Percentiles rank a stretch among this genome's conserved stretches.
These are phyloP conservation scores for Dunaliella primolecta DNA, from an alignment of 139 green algal genomes.

Conservation along the genomic window DNA sequence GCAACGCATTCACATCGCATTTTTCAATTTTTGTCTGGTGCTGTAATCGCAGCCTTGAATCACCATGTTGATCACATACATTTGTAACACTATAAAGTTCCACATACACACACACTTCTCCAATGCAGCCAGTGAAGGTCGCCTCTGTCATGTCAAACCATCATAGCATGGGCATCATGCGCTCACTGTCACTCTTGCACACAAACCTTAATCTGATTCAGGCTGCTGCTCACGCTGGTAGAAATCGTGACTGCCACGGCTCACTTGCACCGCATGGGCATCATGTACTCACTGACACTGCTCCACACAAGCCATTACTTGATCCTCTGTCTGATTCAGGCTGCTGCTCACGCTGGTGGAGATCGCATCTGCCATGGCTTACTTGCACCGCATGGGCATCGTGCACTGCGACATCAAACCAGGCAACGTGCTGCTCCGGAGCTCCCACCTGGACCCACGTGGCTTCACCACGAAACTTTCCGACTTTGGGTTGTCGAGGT, in stretches of 20 bases:
- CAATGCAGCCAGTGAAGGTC: no score
- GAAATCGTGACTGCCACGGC: not conserved
- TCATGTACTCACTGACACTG: not conserved
- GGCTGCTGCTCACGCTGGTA: not conserved
- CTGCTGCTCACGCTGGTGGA: constrained; percentile 63
- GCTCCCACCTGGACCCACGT: constrained; percentile 44
- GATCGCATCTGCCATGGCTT: constrained; percentile 49
- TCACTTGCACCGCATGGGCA: not conserved
- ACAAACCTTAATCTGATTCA: not conserved
- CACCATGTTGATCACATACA: no score
- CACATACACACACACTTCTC: no score
- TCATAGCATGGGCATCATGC: not conserved
- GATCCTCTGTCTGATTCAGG: not conserved
- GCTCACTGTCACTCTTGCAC: not conserved
- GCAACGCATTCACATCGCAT: no score
- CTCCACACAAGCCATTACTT: not conserved
- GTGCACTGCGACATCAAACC: constrained; percentile 81
- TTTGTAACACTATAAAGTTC: no score
- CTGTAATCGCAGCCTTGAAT: no score
- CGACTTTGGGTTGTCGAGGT: constrained; percentile 71
- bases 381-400: constrained; percentile 72
- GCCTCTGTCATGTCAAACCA: not conserved
- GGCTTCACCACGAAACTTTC: constrained; percentile 74
- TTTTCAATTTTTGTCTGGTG: no score
- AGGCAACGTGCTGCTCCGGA: constrained; percentile 85